Base-by-base conservation (phyloP, 164 flowering plant species). In the Magnolia officinalis region DNA sequence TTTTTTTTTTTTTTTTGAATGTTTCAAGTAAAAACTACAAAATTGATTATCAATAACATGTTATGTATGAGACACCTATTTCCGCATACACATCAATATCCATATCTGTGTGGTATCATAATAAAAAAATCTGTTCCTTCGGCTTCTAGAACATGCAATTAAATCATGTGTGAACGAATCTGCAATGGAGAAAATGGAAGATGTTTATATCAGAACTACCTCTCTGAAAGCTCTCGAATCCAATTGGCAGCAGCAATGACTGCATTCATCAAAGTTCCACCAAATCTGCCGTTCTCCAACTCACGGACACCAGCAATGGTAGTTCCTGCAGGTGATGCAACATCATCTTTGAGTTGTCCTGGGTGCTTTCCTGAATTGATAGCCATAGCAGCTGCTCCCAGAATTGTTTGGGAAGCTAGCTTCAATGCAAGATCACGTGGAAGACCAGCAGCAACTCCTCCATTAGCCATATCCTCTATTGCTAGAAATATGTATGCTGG, bases 251-350 rank as follows among this genome's bases (percentile, higher is more conserved):
- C 98, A 67, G 98, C 95, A 59, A 89, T 84, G 50, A 93, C 96
- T 1, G 99, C 94, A 80, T 92, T 90, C 87, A 95, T 95, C 80
- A 95, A 69, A 49, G 76, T 82, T 51, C 92, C 98, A 45, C 98
- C 95, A 75, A 92, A 88, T 63, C 94, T 93, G 50, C n/a, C n/a
- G n/a, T n/a, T n/a, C n/a, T n/a, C n/a, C n/a, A n/a, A n/a, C n/a
- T n/a, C n/a, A n/a, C n/a, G 94, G 77, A 95, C 86, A 7, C 96
- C 98, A n/a, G 98, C 95, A 67, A 93, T 93, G 29, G 98, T 95
- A 14, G 98, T 95, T 51, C 98, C 98, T 37, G 95, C 98, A 29
- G 98, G 92, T 49, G 98, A 95, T 73, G 97, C 81, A 59, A 95
- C 98, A 67, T 89, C 96, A 79, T 93, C 98, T 84, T 95, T 95